Percentiles rank a stretch among this genome's conserved stretches.
phyloP scores from a whole-genome alignment of 495 filamentous ascomycete genomes.

The Aspergillus asperescens region DNA sequence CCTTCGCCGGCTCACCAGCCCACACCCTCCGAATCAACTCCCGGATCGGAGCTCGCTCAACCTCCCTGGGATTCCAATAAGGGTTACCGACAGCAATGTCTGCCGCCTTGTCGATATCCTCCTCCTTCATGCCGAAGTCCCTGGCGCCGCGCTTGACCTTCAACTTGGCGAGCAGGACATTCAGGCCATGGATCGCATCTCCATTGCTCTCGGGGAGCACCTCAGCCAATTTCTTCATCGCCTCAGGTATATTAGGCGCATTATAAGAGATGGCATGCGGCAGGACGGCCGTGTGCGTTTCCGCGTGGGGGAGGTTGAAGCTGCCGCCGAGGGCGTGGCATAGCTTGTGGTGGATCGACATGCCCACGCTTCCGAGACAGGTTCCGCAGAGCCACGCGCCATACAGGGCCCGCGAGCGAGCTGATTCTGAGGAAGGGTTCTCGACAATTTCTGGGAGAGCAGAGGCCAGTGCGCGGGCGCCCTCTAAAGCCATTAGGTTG shows the following conservation, averaged over 20 bases:
- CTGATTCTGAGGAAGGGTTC: constrained; percentile 42
- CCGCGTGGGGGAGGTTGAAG: constrained; percentile 65
- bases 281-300: constrained; percentile 63
- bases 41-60: constrained; percentile 53
- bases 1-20: constrained; percentile 60
- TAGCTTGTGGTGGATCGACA: constrained; percentile 68
- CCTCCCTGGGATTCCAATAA: constrained; percentile 58
- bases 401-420: constrained; percentile 55
- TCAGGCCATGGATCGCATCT: constrained; percentile 56
- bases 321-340: constrained; percentile 64
- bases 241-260: constrained; percentile 55
- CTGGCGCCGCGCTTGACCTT: constrained; percentile 54
- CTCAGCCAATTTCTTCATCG: constrained; percentile 52
- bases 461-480: constrained; percentile 47
- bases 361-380: constrained; percentile 60
- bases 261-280: constrained; percentile 67
- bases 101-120: constrained; percentile 59
- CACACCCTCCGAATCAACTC: constrained; percentile 63
- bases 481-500: constrained; percentile 53
- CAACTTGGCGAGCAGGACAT: constrained; percentile 52
- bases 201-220: constrained; percentile 56
- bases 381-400: constrained; percentile 63
- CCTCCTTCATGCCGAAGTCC: constrained; percentile 60
- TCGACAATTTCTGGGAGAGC: constrained; percentile 54
- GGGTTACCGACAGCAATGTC: constrained; percentile 60